phyloP scores from a whole-genome alignment of 1,139 yeast genomes.

The Kodamaea alishanica region DNA sequence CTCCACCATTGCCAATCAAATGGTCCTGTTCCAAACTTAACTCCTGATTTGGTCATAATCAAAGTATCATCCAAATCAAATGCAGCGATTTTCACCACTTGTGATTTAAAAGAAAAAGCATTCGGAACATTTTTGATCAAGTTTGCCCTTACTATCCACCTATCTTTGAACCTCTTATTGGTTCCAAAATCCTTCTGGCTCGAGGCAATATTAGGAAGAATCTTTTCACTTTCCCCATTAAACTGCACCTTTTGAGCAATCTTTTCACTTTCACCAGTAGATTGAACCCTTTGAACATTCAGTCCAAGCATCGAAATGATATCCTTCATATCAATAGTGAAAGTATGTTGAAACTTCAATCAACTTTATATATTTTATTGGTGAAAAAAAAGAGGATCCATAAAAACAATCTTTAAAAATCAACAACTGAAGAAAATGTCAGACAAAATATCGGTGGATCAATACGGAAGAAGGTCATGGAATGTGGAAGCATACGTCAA shows the following conservation, averaged over 20 bases:
- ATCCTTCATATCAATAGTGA: too few relatives aligned
- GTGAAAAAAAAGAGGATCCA: too few relatives aligned
- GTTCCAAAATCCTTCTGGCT: not conserved
- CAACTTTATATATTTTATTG: too few relatives aligned
- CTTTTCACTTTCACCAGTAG: too few relatives aligned
- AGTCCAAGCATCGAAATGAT: too few relatives aligned
- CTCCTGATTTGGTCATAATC: slow-evolving; percentile 57
- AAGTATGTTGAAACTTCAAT: too few relatives aligned
- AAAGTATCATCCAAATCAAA: slow-evolving; percentile 78
- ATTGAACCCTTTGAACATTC: too few relatives aligned
- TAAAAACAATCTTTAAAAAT: too few relatives aligned
- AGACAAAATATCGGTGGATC: slow-evolving; percentile 29
- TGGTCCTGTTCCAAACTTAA: slow-evolving; percentile 51
- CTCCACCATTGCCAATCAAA: slow-evolving; percentile 70
- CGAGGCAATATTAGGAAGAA: not conserved
- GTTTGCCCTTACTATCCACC: slow-evolving; percentile 29
- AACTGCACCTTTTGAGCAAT: too few relatives aligned
- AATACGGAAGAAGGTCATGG: slow-evolving; percentile 70
- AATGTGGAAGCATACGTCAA: slow-evolving; percentile 60
- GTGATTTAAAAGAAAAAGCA: slow-evolving; percentile 4
- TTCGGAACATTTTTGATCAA: slow-evolving; percentile 31
- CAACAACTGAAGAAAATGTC: slow-evolving; percentile 1
- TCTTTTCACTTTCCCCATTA: too few relatives aligned
- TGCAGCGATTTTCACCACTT: slow-evolving; percentile 49
- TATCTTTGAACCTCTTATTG: slow-evolving; percentile 3